These are phyloP conservation scores for Plantago elongata DNA, from an alignment of 257 asterid genomes.

Conservation along the genomic window DNA sequence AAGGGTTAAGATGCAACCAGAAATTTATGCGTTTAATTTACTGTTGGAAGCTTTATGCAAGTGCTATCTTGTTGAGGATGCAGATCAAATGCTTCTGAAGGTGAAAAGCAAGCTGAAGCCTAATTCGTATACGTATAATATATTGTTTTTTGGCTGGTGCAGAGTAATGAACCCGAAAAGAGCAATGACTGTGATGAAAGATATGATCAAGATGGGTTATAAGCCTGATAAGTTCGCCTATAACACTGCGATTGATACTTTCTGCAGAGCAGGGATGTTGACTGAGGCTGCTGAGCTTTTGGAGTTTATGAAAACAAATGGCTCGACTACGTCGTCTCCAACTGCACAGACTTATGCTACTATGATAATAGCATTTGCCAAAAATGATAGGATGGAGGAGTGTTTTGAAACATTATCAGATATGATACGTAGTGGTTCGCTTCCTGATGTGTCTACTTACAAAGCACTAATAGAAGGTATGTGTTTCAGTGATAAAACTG, in stretches of 20 bases:
- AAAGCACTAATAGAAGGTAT: slow-evolving; percentile 79
- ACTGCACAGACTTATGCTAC: slow-evolving; percentile 80
- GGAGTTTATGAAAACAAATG: slow-evolving; percentile 71
- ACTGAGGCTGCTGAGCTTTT: slow-evolving; percentile 64
- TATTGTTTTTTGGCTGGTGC: slow-evolving; percentile 89
- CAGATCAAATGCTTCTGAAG: slow-evolving; percentile 59
- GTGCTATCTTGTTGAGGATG: slow-evolving; percentile 83
- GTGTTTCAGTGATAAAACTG: slow-evolving; percentile 60
- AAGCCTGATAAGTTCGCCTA: slow-evolving; percentile 76
- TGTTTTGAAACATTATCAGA: slow-evolving; percentile 52
- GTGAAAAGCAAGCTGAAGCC: slow-evolving; percentile 63
- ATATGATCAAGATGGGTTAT: slow-evolving; percentile 67
- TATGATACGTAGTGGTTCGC: slow-evolving; percentile 73
- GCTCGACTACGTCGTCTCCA: slow-evolving; percentile 83
- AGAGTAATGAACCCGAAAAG: slow-evolving; percentile 70
- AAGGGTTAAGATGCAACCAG: slow-evolving; percentile 88
- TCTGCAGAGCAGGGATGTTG: slow-evolving; percentile 83
- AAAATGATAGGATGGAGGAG: slow-evolving; percentile 64
- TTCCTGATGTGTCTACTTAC: slow-evolving; percentile 90
- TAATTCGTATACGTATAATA: slow-evolving; percentile 69
- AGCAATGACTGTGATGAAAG: slow-evolving; percentile 65
- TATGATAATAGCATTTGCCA: slow-evolving; percentile 67
- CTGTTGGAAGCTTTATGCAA: slow-evolving; percentile 86
- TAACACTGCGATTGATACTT: slow-evolving; percentile 81
- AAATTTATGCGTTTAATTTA: slow-evolving; percentile 68